These are phyloP conservation scores for Davidsoniella australis DNA, from an alignment of 2,329 filamentous ascomycete species.

Conservation along the genomic window DNA sequence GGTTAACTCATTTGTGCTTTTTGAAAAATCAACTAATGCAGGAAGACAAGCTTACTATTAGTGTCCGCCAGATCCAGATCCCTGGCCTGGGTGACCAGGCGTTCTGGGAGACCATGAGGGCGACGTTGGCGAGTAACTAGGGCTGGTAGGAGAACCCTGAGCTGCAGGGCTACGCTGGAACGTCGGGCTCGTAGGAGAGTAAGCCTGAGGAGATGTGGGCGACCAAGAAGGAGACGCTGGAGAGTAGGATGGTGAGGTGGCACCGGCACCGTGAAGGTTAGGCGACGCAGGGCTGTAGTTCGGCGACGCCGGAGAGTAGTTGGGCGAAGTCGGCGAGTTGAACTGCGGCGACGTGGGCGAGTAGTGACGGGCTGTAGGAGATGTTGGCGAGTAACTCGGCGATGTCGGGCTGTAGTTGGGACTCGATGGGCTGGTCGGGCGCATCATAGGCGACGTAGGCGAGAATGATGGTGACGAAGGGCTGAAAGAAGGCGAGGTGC, in stretches of 20 bases:
- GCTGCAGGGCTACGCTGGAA: constrained; percentile 38
- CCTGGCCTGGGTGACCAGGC: constrained; percentile 22
- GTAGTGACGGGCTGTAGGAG: constrained; percentile 40
- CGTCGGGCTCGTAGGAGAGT: constrained; percentile 46
- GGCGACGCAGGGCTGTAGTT: constrained; percentile 56
- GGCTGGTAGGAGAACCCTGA: constrained; percentile 46
- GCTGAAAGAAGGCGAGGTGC: constrained; percentile 45
- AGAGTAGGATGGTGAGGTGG: constrained; percentile 44
- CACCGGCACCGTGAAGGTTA: constrained; percentile 27
- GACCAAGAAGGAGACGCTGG: constrained; percentile 65
- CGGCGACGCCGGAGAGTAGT: constrained; percentile 53
- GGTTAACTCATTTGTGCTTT: constrained; percentile 1
- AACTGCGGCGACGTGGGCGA: constrained; percentile 60
- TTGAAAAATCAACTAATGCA: not conserved
- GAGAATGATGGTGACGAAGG: constrained; percentile 47
- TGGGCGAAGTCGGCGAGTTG: constrained; percentile 58
- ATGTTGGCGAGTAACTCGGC: constrained; percentile 46
- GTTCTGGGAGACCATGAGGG: constrained; percentile 30
- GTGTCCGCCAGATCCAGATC: constrained; percentile 22
- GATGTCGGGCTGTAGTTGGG: constrained; percentile 50
- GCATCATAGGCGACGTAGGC: constrained; percentile 41
- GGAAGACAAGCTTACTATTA: constrained; percentile 18
- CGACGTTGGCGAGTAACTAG: constrained; percentile 54
- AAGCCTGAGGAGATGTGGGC: constrained; percentile 50
- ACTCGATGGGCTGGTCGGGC: constrained; percentile 36